phyloP scores from a whole-genome alignment of 768 basidiomycete species.

The Boletus sp. region DNA sequence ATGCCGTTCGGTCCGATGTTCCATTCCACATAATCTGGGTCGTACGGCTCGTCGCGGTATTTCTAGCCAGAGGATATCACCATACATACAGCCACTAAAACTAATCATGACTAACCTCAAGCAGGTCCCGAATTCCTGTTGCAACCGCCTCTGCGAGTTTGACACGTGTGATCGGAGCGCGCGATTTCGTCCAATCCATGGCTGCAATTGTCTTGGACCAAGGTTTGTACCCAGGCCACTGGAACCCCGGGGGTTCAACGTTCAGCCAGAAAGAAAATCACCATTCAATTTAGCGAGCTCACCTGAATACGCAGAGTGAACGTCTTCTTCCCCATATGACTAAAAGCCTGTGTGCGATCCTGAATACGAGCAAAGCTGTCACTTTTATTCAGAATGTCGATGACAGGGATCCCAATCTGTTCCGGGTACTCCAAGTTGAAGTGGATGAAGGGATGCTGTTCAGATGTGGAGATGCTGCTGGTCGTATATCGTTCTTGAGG shows the following conservation, averaged over 20 bases:
- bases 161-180: constrained; percentile 68
- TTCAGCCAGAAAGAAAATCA: background rate
- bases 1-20: constrained; percentile 26
- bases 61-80: constrained; percentile 18
- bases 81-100: background rate
- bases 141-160: constrained; percentile 77
- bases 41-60: constrained; percentile 7
- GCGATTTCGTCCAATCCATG: constrained; percentile 69
- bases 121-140: constrained; percentile 65
- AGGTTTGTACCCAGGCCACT: constrained; percentile 80
- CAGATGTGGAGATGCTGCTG: constrained; percentile 3
- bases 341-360: constrained; percentile 57
- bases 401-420: constrained; percentile 59
- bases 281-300: constrained; percentile 16
- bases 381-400: constrained; percentile 53
- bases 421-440: constrained; percentile 55
- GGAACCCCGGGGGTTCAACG: background rate
- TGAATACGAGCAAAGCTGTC: constrained; percentile 51
- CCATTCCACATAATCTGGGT: constrained; percentile 18
- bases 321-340: constrained; percentile 62
- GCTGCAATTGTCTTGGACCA: constrained; percentile 79
- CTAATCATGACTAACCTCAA: constrained; percentile 40
- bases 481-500: constrained; percentile 26
- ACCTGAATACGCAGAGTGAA: constrained; percentile 76
- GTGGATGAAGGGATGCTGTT: constrained; percentile 53